A percentile compares a stretch with the other conserved stretches of the same genome.
Evolutionary conservation across 1,139 yeast genomes (phyloP).

Genomic region (Kurtzmaniella quercitrusa): DNA sequence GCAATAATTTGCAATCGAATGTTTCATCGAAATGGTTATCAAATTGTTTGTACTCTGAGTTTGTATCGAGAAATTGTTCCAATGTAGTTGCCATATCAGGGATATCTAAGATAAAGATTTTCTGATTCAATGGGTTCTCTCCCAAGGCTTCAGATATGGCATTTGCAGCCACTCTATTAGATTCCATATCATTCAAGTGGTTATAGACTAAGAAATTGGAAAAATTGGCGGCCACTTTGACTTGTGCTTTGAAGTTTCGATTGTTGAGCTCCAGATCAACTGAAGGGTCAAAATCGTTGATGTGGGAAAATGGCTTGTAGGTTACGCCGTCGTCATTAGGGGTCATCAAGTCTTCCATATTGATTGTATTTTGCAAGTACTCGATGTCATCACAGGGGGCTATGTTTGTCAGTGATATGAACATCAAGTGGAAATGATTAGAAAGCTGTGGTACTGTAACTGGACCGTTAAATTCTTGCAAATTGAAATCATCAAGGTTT

Average conservation of each 20-base stretch:
- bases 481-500: constrained; percentile 3
- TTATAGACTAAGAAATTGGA: constrained; percentile 33
- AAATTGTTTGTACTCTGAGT: constrained; percentile 12
- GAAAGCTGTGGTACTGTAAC: constrained; percentile 5
- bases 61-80: constrained; percentile 8
- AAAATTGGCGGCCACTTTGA: constrained; percentile 28
- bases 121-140: constrained; percentile 12
- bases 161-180: constrained; percentile 10
- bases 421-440: constrained; percentile 17
- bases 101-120: constrained; percentile 4
- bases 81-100: constrained; percentile 1
- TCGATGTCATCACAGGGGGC: constrained; percentile 7
- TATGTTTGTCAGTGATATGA: constrained; percentile 9
- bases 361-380: constrained; percentile 18
- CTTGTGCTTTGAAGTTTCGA: constrained; percentile 29
- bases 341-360: constrained; percentile 18
- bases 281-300: constrained; percentile 3
- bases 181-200: constrained; percentile 15
- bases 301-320: constrained; percentile 5
- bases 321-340: constrained; percentile 6
- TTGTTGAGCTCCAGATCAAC: constrained; percentile 20
- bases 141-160: constrained; percentile 14
- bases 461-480: constrained; percentile 1
- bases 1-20: constrained; percentile 21
- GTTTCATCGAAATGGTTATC: constrained; percentile 10